These are phyloP conservation scores for Thalia dealbata DNA, from an alignment of 176 grass and related monocot genomes.

Conservation along the genomic window DNA sequence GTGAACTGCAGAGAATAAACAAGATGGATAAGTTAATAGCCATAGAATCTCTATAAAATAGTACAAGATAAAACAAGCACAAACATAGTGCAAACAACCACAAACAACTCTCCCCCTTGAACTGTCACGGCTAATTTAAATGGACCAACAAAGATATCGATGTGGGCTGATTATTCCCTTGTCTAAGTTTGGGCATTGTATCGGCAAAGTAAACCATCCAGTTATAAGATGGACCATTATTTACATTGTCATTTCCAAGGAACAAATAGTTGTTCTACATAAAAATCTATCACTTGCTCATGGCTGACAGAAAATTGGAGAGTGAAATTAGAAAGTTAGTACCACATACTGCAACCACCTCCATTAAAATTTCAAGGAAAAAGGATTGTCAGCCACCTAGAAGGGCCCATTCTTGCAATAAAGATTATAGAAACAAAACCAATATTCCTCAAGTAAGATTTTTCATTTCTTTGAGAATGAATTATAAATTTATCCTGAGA, in stretches of 20 bases:
- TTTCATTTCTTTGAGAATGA: background rate
- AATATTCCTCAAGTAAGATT: background rate
- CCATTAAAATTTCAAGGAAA: background rate
- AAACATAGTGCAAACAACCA: slow-evolving; percentile 9
- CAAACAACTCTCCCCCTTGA: background rate
- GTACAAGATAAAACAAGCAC: slow-evolving; percentile 13
- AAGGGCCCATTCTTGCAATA: background rate
- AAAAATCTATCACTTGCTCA: no score
- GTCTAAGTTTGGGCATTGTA: background rate
- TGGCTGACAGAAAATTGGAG: no score
- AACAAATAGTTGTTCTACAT: no score
- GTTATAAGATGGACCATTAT: background rate
- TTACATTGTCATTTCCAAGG: no score
- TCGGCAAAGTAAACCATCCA: background rate
- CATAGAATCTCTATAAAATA: slow-evolving; percentile 2
- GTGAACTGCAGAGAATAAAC: slow-evolving; percentile 27
- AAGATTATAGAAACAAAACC: background rate
- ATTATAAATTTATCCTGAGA: background rate
- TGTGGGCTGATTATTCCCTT: background rate
- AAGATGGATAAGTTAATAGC: slow-evolving; percentile 11
- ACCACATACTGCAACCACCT: no score
- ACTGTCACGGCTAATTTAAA: background rate
- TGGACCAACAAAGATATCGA: background rate
- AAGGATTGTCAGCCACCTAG: background rate
- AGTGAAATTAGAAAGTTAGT: no score